A percentile compares a stretch with the other conserved stretches of the same genome.
Conservation (phyloP, 2,329 filamentous ascomycete genomes). For the Trichoderma sp. region DNA sequence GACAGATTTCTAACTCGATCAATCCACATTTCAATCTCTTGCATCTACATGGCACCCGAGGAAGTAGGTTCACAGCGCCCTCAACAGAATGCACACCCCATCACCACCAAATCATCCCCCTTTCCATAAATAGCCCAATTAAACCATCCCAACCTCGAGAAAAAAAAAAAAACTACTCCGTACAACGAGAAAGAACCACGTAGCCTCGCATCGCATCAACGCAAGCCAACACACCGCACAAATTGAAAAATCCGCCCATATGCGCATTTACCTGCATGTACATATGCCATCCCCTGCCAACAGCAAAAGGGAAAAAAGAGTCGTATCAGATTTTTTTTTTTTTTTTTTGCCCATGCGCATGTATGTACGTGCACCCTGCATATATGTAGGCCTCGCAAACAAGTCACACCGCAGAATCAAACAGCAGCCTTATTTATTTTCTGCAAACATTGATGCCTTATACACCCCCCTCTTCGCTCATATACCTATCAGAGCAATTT, state of each 20-base stretch:
- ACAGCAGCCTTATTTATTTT: not conserved
- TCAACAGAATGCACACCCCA: not conserved
- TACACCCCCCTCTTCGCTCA: not conserved
- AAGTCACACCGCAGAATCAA: constrained; percentile 14
- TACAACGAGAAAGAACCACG: not conserved
- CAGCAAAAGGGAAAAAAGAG: not conserved
- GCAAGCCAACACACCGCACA: not conserved
- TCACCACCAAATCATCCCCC: not conserved
- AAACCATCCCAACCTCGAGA: not conserved
- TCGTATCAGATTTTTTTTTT: not conserved
- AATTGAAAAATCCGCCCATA: not conserved
- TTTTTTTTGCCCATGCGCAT: not conserved
- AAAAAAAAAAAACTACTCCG: not conserved
- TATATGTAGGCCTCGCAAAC: constrained; percentile 8
- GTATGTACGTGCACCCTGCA: not conserved
- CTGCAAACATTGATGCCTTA: not conserved
- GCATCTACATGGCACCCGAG: not conserved
- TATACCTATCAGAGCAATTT: not conserved
- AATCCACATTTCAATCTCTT: not conserved
- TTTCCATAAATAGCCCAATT: not conserved
- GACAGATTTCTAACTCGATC: not conserved
- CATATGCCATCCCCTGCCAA: not conserved
- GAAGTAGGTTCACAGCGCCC: not conserved
- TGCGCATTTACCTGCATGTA: not conserved
- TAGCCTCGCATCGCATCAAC: not conserved